Percentiles rank a stretch among this genome's conserved stretches.
Evolutionary conservation across 2,329 filamentous ascomycete genomes (phyloP).

Genomic region (Diaporthe velutina): DNA sequence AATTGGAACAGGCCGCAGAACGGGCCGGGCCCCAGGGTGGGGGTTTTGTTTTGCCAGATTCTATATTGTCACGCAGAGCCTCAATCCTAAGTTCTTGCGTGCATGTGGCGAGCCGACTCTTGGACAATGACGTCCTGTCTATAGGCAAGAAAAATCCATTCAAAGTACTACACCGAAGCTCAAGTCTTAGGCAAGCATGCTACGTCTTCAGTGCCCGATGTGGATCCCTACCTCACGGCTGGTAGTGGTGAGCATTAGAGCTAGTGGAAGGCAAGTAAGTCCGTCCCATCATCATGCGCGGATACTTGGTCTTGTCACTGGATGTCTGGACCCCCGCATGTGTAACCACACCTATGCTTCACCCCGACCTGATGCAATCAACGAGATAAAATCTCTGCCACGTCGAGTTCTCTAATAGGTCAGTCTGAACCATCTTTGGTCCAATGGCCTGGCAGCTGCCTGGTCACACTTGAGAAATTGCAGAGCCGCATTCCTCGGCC

Average conservation of each 20-base stretch:
- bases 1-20: constrained; percentile 1
- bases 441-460: neutral
- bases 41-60: neutral
- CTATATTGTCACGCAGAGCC: neutral
- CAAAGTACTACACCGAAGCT: neutral
- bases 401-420: neutral
- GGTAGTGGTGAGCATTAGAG: neutral
- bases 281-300: neutral
- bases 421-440: neutral
- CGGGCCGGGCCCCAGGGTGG: neutral
- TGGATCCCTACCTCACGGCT: neutral
- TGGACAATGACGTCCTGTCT: neutral
- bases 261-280: neutral
- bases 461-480: neutral
- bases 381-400: neutral
- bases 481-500: neutral
- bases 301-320: neutral
- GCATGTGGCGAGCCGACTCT: neutral
- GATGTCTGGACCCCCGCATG: neutral
- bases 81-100: neutral
- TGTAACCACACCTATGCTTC: neutral
- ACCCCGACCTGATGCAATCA: neutral
- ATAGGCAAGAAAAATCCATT: too few species aligned
- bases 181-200: neutral
- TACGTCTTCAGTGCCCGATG: neutral